Evolutionary conservation across 176 grass and related monocot species (phyloP), one percentile per base, ranked within the genome.

Genomic region (Bromus sterilis): DNA sequence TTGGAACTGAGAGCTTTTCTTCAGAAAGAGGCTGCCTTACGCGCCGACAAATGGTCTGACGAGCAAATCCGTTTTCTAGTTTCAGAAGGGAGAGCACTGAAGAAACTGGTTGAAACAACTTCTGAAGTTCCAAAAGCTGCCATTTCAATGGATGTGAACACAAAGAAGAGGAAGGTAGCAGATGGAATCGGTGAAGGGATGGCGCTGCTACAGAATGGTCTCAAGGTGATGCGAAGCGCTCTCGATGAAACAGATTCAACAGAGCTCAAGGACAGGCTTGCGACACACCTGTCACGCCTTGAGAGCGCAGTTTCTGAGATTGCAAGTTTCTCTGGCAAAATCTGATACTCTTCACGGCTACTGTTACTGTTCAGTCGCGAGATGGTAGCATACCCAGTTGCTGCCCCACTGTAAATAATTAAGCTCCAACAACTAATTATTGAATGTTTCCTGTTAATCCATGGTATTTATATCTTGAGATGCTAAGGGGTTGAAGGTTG

Each of bases 1-100:
- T 79, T 78, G 21, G 92, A 95, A 69, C 74, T 98, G 78, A 95
- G 80, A 86, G 90, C 79, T 24, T 91, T 91, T 80, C 90, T 98
- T 73, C 86, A 93, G 70, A 95, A 98, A 70, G 92, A 94, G 78
- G 79, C 43, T 41, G 86, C 88, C 71, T 79, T 88, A 16, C 33
- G 53, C 56, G 67, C 66, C 4, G 53, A 83, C 66, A 83, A 29
- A 86, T 83, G 77, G 71, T 90, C 76, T 21, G 67, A 76, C 42
- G 88, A 93, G 32, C 90, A 93, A 51, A 75, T 76, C 13, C 11
- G 26, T 31, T 70, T 84, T 40, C 88, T 98, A 66, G 49, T 82
- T 64, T 85, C 84, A 31, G 95, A 98, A 82, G 95, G 90, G 24
- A 80, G 49, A 24, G 33, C 63, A 32, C 84, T 94, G 56, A 90